Base-by-base conservation (phyloP, 345 rosid genomes). In the Eucalyptus paniculata region DNA sequence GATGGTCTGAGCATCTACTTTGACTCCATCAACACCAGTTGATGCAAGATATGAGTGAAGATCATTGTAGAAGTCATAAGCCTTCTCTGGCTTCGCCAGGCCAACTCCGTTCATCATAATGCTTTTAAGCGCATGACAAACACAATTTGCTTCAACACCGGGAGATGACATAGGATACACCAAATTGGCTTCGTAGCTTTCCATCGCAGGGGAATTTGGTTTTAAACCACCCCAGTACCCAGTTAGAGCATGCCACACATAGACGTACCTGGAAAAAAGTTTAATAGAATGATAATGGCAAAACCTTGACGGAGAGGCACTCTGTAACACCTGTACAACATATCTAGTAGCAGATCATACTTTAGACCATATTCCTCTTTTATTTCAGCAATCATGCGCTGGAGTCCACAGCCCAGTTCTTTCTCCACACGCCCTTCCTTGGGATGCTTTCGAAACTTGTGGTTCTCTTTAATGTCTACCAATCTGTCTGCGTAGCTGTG, bases 181-280 rank as follows among this genome's bases (percentile, higher is more conserved):
- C 50, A 90, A 53, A 15, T 28, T 47, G 42, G 90, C 32, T 24
- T 53, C 88, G 28, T 89, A 90, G 6, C 56, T 37, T 11, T 90
- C 89, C 87, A 91, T 86, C n/a, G 60, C 67, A 49, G 67, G 50
- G 12, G 89, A 69, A 15, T 86, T 88, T 15, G 91, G 92, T 85
- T 88, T 88, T 40, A 91, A 85, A 8, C 92, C 92, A 18, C 92
- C 92, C 92, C 94, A 92, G 56, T 91, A 89, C 16, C 94, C 91
- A 13, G 88, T 50, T 32, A 90, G 12, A 42, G 93, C 91, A 44
- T 92, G 92, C 92, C 92, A 92, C 88, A 82, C 91, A 37, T 91
- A 89, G 45, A 92, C 89, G 30, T 88, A 90, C 86, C 89, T 90
- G 90, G 17, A 30, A 77, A 69, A 65, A 69, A 62, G 11, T 88